Evolutionary conservation across 2,329 filamentous ascomycete species (phyloP).

Genomic region (Fusarium pseudograminearum): DNA sequence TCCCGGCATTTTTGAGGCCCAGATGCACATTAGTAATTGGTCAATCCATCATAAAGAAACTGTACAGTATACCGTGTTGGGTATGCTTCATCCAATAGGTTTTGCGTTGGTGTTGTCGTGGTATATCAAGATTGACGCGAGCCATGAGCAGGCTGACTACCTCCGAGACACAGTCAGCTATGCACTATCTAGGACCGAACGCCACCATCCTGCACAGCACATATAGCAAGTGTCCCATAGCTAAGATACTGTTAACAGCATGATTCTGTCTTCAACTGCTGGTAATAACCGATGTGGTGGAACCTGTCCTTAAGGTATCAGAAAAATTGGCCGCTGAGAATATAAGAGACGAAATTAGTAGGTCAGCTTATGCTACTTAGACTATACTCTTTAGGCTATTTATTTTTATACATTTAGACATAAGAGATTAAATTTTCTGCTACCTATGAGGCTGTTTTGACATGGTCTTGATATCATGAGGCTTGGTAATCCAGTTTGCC

Average conservation of each 20-base stretch:
- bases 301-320: too few species aligned
- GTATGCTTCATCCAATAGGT: background rate
- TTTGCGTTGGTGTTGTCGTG: background rate
- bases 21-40: background rate
- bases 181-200: too few species aligned
- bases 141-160: background rate
- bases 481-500: background rate
- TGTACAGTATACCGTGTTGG: background rate
- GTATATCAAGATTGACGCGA: background rate
- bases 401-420: too few species aligned
- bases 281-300: background rate
- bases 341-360: too few species aligned
- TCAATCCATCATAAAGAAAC: too few species aligned
- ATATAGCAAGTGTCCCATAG: too few species aligned
- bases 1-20: background rate
- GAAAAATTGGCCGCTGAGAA: too few species aligned
- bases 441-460: too few species aligned
- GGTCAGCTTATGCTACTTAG: too few species aligned
- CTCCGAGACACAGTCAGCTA: background rate
- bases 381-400: too few species aligned
- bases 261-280: background rate
- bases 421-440: too few species aligned
- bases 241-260: background rate
- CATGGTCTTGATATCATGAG: too few species aligned
- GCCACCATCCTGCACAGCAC: background rate